Evolutionary conservation across 2,329 filamentous ascomycete genomes (phyloP).

Genomic region (Hypoxylon sp.): DNA sequence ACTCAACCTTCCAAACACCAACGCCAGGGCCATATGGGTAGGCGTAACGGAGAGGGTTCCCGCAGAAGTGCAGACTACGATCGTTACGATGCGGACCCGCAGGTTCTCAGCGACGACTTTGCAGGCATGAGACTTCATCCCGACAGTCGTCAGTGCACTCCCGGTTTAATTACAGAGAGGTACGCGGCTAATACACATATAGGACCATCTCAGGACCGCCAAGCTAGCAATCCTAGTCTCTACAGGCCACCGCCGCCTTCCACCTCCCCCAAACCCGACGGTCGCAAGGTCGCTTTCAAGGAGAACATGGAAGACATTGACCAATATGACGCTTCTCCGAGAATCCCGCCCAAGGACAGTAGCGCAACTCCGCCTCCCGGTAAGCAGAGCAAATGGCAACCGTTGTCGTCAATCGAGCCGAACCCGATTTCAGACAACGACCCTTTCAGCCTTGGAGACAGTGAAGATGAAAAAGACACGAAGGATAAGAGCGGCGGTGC

Average conservation of each 20-base stretch:
- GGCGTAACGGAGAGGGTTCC: conserved; percentile 70
- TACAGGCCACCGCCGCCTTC: conserved; percentile 71
- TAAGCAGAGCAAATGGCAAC: conserved; percentile 97
- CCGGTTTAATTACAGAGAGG: conserved; percentile 6
- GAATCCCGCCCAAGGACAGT: conserved; percentile 64
- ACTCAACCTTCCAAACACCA: conserved; percentile 52
- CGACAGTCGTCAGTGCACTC: conserved; percentile 68
- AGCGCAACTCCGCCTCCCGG: conserved; percentile 56
- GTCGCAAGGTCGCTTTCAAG: conserved; percentile 68
- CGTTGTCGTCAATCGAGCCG: conserved; percentile 85
- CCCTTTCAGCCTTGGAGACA: conserved; percentile 95
- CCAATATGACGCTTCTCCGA: conserved; percentile 76
- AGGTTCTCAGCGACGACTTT: conserved; percentile 92
- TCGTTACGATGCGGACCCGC: conserved; percentile 93
- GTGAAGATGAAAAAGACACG: conserved; percentile 87
- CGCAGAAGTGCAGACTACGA: conserved; percentile 87
- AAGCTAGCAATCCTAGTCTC: conserved; percentile 78
- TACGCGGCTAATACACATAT: conserved; percentile 61
- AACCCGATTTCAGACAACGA: conserved; percentile 90
- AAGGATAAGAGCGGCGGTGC: conserved; percentile 68
- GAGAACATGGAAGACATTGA: conserved; percentile 82
- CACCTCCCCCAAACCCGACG: conserved; percentile 63
- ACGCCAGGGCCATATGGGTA: conserved; percentile 33
- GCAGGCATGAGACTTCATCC: conserved; percentile 72
- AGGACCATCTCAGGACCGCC: conserved; percentile 54